Conservation (phyloP, 495 filamentous ascomycete species). For the Aspergillus wentii region DNA sequence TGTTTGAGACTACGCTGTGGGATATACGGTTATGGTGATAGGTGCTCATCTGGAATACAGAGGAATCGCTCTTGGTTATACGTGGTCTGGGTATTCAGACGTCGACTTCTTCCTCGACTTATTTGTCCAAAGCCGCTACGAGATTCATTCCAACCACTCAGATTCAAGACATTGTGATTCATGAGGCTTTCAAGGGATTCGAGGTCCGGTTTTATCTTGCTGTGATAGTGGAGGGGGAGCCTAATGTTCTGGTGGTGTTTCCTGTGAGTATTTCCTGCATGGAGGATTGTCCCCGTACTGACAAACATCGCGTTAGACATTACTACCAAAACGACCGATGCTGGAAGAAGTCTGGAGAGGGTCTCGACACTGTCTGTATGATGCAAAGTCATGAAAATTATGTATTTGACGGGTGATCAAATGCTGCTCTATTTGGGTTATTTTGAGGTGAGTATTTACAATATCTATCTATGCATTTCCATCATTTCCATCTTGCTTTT, state of each 20-base stretch:
- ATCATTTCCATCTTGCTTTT: conserved; percentile 13
- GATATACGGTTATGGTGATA: neutral
- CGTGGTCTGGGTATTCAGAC: conserved; percentile 91
- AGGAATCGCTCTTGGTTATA: conserved; percentile 85
- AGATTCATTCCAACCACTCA: conserved; percentile 90
- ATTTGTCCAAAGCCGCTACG: conserved; percentile 61
- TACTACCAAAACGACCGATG: conserved; percentile 65
- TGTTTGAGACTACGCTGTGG: conserved; percentile 2
- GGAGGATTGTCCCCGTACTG: neutral
- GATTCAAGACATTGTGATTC: conserved; percentile 88
- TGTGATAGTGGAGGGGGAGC: conserved; percentile 88
- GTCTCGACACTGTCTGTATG: conserved; percentile 69
- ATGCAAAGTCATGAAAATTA: conserved; percentile 44
- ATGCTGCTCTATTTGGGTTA: too few relatives aligned
- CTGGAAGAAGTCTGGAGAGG: conserved; percentile 87
- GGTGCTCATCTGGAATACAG: conserved; percentile 33
- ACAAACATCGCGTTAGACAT: conserved; percentile 33
- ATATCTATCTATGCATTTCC: too few relatives aligned
- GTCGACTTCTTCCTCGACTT: conserved; percentile 58
- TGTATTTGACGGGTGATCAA: neutral
- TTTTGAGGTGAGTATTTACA: too few relatives aligned
- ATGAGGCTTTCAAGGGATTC: conserved; percentile 93
- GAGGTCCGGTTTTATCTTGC: conserved; percentile 86
- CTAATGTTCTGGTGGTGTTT: conserved; percentile 87
- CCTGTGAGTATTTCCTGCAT: conserved; percentile 46